These are phyloP conservation scores for Amanita pallidorosea DNA, from an alignment of 768 basidiomycete genomes.

Conservation along the genomic window DNA sequence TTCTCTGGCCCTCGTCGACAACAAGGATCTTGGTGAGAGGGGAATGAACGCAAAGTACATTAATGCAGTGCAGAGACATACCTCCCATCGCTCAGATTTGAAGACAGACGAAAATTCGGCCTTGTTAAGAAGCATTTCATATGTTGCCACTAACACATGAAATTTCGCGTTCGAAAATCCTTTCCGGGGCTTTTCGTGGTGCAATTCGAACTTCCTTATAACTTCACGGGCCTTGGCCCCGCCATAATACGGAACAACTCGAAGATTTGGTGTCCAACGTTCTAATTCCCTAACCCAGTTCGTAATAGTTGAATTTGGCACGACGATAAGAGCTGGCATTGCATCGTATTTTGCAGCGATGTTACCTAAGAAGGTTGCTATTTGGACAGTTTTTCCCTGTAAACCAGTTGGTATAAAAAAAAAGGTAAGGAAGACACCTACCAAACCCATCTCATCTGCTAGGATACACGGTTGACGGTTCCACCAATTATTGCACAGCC, in stretches of 20 bases:
- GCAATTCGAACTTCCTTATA: constrained; percentile 74
- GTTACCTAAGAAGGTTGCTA: constrained; percentile 72
- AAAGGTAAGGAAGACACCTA: constrained; percentile 17
- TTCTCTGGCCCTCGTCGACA: constrained; percentile 87
- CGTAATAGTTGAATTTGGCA: constrained; percentile 92
- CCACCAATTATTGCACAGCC: constrained; percentile 87
- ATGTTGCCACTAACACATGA: constrained; percentile 90
- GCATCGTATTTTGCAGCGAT: constrained; percentile 45
- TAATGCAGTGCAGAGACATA: constrained; percentile 10
- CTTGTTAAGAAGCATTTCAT: constrained; percentile 65
- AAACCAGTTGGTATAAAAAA: not conserved
- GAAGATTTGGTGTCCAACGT: constrained; percentile 63
- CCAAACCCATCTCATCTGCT: constrained; percentile 97
- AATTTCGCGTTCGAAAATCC: constrained; percentile 51
- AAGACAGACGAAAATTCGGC: constrained; percentile 71
- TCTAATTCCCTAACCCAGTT: constrained; percentile 96
- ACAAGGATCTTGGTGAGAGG: constrained; percentile 44
- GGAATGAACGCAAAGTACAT: not conserved
- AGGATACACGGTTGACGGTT: constrained; percentile 76
- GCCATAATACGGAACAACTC: constrained; percentile 84
- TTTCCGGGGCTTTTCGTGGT: constrained; percentile 34
- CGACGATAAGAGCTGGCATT: constrained; percentile 80
- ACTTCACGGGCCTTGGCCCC: constrained; percentile 71
- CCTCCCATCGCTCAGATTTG: constrained; percentile 86
- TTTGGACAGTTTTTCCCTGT: constrained; percentile 88